Conservation (phyloP, 1,139 yeast genomes). For the Torulaspora pretoriensis region DNA sequence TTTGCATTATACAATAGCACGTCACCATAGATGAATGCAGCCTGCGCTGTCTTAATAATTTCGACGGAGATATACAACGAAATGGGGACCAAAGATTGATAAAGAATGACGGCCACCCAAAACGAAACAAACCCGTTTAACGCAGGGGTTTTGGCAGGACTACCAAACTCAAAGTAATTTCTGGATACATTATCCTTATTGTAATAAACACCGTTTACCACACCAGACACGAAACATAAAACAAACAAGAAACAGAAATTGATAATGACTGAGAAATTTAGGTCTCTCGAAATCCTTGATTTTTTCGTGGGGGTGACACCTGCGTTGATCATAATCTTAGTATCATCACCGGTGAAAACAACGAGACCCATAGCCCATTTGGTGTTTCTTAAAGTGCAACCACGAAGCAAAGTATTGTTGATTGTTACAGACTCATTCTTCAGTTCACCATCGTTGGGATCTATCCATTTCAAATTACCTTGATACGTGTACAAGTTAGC, state of each 20-base stretch:
- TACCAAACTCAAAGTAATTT: slow-evolving; percentile 65
- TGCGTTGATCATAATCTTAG: slow-evolving; percentile 89
- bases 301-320: slow-evolving; percentile 90
- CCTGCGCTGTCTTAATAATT: slow-evolving; percentile 90
- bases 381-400: slow-evolving; percentile 87
- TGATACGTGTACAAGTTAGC: slow-evolving; percentile 78
- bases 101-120: slow-evolving; percentile 83
- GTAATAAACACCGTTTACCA: slow-evolving; percentile 78
- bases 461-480: slow-evolving; percentile 50
- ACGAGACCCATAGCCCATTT: slow-evolving; percentile 92
- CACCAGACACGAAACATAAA: slow-evolving; percentile 76
- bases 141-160: slow-evolving; percentile 55
- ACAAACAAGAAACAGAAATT: slow-evolving; percentile 73
- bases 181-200: slow-evolving; percentile 52
- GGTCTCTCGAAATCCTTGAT: slow-evolving; percentile 75
- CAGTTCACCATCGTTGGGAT: slow-evolving; percentile 43
- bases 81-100: slow-evolving; percentile 90
- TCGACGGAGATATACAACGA: slow-evolving; percentile 92
- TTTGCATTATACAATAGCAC: slow-evolving; percentile 77
- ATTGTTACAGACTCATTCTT: slow-evolving; percentile 69
- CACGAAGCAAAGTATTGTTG: slow-evolving; percentile 79
- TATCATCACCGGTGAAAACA: slow-evolving; percentile 82
- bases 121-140: slow-evolving; percentile 79
- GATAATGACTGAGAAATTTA: slow-evolving; percentile 74
- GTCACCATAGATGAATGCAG: slow-evolving; percentile 88